These are phyloP conservation scores for Paramecium octaurelia DNA, from an alignment of 73 alveolate species.

Conservation along the genomic window DNA sequence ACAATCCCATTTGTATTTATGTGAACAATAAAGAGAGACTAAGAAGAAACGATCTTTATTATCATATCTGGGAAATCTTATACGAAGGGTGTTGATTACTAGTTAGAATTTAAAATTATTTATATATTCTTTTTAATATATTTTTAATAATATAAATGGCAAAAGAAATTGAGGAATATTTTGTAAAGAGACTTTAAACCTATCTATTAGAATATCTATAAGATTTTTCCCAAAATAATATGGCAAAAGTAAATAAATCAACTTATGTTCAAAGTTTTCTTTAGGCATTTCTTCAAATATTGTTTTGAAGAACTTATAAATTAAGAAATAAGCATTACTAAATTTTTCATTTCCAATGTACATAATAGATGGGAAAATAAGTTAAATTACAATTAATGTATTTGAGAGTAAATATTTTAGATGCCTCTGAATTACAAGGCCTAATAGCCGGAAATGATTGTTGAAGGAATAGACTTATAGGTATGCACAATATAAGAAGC, in stretches of 20 bases:
- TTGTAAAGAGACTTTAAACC: constrained; percentile 37
- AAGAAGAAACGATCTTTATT: no score
- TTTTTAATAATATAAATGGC: not conserved
- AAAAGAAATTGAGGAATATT: constrained; percentile 30
- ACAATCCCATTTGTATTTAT: no score
- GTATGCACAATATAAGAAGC: not conserved
- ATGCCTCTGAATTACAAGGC: constrained; percentile 3
- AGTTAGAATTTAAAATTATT: not conserved
- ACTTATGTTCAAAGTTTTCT: not conserved
- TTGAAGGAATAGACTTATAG: not conserved
- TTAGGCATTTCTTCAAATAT: constrained; percentile 13
- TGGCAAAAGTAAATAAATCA: not conserved
- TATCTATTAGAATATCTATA: constrained; percentile 10
- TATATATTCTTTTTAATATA: not conserved
- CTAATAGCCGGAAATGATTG: not conserved
- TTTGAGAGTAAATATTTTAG: not conserved
- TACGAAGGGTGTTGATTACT: not conserved
- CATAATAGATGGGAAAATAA: constrained; percentile 42
- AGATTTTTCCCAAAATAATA: constrained; percentile 30
- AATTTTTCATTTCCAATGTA: constrained; percentile 37
- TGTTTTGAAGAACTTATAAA: not conserved
- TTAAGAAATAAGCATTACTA: constrained; percentile 35
- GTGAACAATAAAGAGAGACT: no score
- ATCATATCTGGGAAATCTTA: not conserved
- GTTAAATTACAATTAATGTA: constrained; percentile 12